A percentile compares a stretch with the other conserved stretches of the same genome.
These are phyloP conservation scores for Suillus discolor DNA, from an alignment of 768 basidiomycete species.

Conservation along the genomic window DNA sequence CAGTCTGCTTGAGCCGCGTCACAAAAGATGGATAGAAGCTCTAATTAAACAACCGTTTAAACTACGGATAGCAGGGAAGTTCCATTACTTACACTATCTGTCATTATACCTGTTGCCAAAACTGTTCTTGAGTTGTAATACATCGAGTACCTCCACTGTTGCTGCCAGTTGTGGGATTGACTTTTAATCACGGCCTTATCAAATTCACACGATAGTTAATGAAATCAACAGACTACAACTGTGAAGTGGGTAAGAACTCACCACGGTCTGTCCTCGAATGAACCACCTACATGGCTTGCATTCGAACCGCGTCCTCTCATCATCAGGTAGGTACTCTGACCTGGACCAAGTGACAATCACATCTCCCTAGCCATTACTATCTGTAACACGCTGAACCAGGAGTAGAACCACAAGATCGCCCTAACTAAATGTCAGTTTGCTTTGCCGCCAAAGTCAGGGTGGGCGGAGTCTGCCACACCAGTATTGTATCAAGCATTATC, in stretches of 20 bases:
- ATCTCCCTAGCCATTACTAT: not conserved
- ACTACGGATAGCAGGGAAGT: not conserved
- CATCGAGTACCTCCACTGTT: not conserved
- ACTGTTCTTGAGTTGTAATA: not conserved
- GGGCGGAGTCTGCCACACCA: not conserved
- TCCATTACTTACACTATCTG: not conserved
- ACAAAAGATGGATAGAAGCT: not conserved
- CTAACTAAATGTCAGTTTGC: not conserved
- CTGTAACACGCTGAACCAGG: not conserved
- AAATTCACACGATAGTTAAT: too few relatives aligned
- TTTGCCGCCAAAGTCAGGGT: not conserved
- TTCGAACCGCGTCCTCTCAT: not conserved
- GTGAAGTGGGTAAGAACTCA: too few relatives aligned
- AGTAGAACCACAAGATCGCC: not conserved
- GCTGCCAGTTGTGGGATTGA: not conserved
- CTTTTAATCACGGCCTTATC: not conserved
- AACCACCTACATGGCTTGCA: not conserved
- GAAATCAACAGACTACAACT: too few relatives aligned
- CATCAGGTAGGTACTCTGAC: not conserved
- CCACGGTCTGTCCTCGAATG: not conserved
- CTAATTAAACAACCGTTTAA: not conserved
- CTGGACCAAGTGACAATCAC: not conserved
- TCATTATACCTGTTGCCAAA: not conserved
- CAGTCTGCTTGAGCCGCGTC: not conserved
- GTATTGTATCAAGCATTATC: not conserved